phyloP scores from a whole-genome alignment of 805 yeast species.

The Saccharomycopsis olivae region DNA sequence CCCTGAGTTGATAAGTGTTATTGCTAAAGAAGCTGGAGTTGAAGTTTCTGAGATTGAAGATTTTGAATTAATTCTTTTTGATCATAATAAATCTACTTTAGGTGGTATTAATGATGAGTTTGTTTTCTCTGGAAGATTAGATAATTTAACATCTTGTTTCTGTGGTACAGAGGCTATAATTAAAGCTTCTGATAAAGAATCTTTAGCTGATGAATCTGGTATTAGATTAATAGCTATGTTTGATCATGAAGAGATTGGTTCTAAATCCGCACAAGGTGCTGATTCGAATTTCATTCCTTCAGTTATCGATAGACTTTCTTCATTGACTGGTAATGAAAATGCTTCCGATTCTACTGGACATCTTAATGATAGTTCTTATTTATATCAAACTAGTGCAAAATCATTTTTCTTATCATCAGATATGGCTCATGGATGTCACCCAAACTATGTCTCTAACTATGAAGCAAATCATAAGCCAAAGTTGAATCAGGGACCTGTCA shows the following conservation, averaged over 20 bases:
- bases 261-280: slow-evolving; percentile 93
- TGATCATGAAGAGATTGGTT: slow-evolving; percentile 96
- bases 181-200: slow-evolving; percentile 32
- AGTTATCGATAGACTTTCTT: slow-evolving; percentile 56
- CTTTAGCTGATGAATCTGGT: slow-evolving; percentile 38
- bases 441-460: slow-evolving; percentile 71
- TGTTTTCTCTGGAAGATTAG: slow-evolving; percentile 83
- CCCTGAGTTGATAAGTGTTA: slow-evolving; percentile 50
- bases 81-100: slow-evolving; percentile 68
- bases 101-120: slow-evolving; percentile 92
- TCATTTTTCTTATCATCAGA: slow-evolving; percentile 89
- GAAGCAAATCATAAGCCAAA: slow-evolving; percentile 73
- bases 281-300: slow-evolving; percentile 85
- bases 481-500: slow-evolving; percentile 83
- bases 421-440: slow-evolving; percentile 96
- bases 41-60: slow-evolving; percentile 60
- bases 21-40: slow-evolving; percentile 57
- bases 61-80: slow-evolving; percentile 79
- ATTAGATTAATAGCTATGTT: slow-evolving; percentile 72
- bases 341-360: slow-evolving; percentile 19
- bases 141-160: slow-evolving; percentile 81
- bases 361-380: slow-evolving; percentile 24
- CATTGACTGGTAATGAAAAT: slow-evolving; percentile 31
- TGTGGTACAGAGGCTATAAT: slow-evolving; percentile 66
- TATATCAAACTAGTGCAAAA: slow-evolving; percentile 51